phyloP scores from a whole-genome alignment of 768 basidiomycete genomes.

The Xerocomus spinulosus region DNA sequence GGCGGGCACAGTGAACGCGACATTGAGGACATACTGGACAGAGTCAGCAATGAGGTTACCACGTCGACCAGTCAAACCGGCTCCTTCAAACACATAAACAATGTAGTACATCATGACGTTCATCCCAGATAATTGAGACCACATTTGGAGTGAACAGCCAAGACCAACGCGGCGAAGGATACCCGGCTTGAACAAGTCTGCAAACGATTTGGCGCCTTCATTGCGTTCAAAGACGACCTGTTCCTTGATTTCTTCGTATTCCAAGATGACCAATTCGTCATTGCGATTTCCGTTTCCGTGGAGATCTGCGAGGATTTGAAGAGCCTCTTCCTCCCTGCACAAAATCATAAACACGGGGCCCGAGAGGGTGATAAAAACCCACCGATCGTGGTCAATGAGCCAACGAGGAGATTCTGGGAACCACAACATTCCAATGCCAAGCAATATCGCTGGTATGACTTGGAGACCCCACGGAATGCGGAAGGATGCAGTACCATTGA shows the following conservation, averaged over 20 bases:
- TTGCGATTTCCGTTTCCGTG: constrained; percentile 56
- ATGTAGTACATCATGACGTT: constrained; percentile 70
- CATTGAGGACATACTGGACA: constrained; percentile 50
- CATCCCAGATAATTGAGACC: constrained; percentile 75
- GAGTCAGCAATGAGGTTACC: constrained; percentile 72
- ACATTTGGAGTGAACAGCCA: constrained; percentile 71
- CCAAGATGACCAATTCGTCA: constrained; percentile 62
- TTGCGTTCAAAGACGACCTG: constrained; percentile 57
- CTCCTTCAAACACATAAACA: constrained; percentile 71
- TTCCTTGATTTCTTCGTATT: constrained; percentile 61
- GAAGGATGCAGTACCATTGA: constrained; percentile 67
- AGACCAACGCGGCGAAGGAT: constrained; percentile 68
- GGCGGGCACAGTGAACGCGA: constrained; percentile 40
- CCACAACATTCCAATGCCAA: constrained; percentile 59
- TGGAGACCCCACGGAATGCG: constrained; percentile 79
- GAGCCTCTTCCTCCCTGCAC: constrained; percentile 47
- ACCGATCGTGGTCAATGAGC: constrained; percentile 61
- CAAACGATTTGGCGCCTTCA: constrained; percentile 66
- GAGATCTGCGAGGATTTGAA: constrained; percentile 69
- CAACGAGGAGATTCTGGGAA: constrained; percentile 74
- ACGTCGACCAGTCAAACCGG: constrained; percentile 71
- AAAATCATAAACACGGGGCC: background rate
- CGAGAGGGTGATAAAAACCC: background rate
- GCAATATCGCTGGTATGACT: constrained; percentile 70
- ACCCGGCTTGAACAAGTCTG: constrained; percentile 61